A percentile compares a stretch with the other conserved stretches of the same genome.
phyloP scores from a whole-genome alignment of 441 rosid species.

The Pelargonium exstipulatum region DNA sequence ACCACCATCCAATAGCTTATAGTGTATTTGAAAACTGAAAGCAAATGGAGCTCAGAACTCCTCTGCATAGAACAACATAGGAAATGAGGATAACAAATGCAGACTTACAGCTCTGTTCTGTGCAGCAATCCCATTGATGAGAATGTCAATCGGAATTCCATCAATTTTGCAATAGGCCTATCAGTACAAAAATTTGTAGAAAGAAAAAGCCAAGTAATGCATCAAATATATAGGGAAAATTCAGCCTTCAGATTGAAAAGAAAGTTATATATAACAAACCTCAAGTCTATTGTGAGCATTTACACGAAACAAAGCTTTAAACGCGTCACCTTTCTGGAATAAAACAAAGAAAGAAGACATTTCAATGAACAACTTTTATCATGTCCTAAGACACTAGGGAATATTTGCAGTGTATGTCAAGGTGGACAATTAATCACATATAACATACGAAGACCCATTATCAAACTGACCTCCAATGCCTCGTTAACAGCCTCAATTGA shows the following conservation, averaged over 20 bases:
- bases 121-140: slow-evolving; percentile 54
- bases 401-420: background rate
- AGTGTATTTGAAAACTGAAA: background rate
- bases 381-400: background rate
- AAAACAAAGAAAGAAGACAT: background rate
- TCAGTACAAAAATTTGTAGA: slow-evolving; percentile 19
- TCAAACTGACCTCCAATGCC: slow-evolving; percentile 61
- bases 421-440: background rate
- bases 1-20: background rate
- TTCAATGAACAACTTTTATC: slow-evolving; percentile 8
- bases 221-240: background rate
- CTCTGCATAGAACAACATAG: background rate
- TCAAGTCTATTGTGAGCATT: slow-evolving; percentile 83
- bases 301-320: slow-evolving; percentile 57
- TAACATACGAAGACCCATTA: background rate
- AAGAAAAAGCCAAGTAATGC: background rate
- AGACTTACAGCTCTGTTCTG: slow-evolving; percentile 94
- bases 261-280: slow-evolving; percentile 39
- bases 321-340: slow-evolving; percentile 70
- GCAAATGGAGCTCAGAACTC: background rate
- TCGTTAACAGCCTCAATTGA: slow-evolving; percentile 47
- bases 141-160: slow-evolving; percentile 70
- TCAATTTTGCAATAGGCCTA: slow-evolving; percentile 96
- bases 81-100: slow-evolving; percentile 2
- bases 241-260: slow-evolving; percentile 1